phyloP scores from a whole-genome alignment of 495 filamentous ascomycete species.

The Cryomyces minteri region DNA sequence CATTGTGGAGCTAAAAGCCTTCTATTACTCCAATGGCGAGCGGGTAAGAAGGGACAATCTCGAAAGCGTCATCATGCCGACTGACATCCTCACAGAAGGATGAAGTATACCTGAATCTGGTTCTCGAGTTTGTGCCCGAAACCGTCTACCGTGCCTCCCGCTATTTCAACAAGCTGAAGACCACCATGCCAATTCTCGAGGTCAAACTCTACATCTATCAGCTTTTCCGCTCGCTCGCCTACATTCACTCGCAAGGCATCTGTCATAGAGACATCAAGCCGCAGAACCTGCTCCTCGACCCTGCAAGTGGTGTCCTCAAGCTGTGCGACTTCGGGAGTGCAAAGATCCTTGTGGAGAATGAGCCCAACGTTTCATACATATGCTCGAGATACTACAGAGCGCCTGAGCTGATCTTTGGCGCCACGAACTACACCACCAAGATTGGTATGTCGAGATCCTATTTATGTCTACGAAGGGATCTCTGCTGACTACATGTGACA shows the following conservation, averaged over 20 bases:
- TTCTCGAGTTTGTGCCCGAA: constrained; percentile 95
- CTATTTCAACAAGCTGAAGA: constrained; percentile 99
- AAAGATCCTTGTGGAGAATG: constrained; percentile 96
- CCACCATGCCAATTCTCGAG: constrained; percentile 96
- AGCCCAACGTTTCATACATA: constrained; percentile 99
- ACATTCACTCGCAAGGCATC: constrained; percentile 98
- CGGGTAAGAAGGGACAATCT: constrained; percentile 35
- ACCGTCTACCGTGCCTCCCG: constrained; percentile 96
- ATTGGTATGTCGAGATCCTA: constrained; percentile 50
- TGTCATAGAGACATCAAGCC: constrained; percentile 99
- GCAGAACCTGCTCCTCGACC: constrained; percentile 89
- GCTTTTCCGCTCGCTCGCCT: constrained; percentile 92
- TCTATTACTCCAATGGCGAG: constrained; percentile 98
- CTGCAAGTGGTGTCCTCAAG: constrained; percentile 78
- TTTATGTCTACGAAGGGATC: constrained; percentile 1
- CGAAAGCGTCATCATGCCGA: neutral
- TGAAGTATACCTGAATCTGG: constrained; percentile 96
- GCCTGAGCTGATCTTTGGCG: constrained; percentile 95
- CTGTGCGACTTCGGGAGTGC: constrained; percentile 98
- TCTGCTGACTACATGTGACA: constrained; percentile 2
- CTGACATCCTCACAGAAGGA: constrained; percentile 53
- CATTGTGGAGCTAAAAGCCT: constrained; percentile 95
- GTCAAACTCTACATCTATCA: constrained; percentile 99
- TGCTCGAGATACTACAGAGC: constrained; percentile 98
- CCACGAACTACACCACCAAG: constrained; percentile 98